These are phyloP conservation scores for Ogataea trehalophila DNA, from an alignment of 805 yeast genomes.

Conservation along the genomic window DNA sequence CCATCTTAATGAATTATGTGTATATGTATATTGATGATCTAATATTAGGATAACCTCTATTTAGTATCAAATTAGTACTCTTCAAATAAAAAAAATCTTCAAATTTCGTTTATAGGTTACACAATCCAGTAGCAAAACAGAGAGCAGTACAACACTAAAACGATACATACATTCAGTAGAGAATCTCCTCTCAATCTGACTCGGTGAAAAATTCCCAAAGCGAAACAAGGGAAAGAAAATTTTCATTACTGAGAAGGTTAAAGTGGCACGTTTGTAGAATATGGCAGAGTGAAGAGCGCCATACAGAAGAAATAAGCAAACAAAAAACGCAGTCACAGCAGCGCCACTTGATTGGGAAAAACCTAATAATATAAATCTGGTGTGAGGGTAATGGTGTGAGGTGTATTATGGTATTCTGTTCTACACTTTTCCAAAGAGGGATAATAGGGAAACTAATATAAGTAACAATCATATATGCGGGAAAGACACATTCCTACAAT, in stretches of 20 bases:
- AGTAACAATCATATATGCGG: too few species aligned
- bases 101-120: not conserved
- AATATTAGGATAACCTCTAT: not conserved
- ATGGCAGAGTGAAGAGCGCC: not conserved
- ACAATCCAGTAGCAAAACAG: not conserved
- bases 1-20: conserved; percentile 52
- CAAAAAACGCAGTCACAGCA: conserved; percentile 1
- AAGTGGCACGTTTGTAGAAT: not conserved
- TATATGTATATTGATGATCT: conserved; percentile 9
- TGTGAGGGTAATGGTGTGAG: not conserved
- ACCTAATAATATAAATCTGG: not conserved
- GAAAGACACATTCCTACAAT: too few species aligned
- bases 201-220: not conserved
- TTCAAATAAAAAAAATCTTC: not conserved
- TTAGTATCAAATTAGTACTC: too few species aligned
- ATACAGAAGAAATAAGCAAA: not conserved
- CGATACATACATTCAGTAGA: too few species aligned
- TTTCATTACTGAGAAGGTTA: not conserved
- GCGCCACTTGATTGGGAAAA: not conserved
- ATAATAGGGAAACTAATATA: too few species aligned
- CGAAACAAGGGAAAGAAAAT: not conserved
- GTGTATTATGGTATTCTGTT: too few species aligned
- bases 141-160: too few species aligned
- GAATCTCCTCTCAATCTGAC: not conserved
- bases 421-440: too few species aligned